Percentiles rank a stretch among this genome's conserved stretches.
Conservation (phyloP, 768 basidiomycete species). For the Leccinum uliginosum region DNA sequence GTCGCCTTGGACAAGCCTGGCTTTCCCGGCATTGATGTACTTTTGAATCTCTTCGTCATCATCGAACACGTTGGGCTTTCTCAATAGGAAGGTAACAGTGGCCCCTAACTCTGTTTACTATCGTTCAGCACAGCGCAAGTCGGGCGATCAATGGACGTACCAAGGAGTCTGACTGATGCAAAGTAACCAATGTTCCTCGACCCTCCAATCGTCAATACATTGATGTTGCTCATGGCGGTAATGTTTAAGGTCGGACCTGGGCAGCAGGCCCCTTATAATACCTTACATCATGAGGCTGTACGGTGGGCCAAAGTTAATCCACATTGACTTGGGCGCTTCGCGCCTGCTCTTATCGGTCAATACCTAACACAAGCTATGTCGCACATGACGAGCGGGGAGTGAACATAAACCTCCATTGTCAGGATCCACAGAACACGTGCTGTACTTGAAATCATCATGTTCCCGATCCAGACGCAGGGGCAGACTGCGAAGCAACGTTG, state of each 20-base stretch:
- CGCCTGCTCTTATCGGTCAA: not conserved
- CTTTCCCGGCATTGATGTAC: conserved; percentile 48
- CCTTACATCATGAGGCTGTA: conserved; percentile 5
- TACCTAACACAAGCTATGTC: not conserved
- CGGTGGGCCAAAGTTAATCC: not conserved
- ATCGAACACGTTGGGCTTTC: conserved; percentile 50
- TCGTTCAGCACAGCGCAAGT: not conserved
- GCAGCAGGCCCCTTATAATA: not conserved
- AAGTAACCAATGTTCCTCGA: conserved; percentile 56
- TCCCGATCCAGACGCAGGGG: not conserved
- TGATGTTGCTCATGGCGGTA: conserved; percentile 18
- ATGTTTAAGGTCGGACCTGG: not conserved
- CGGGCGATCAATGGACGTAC: conserved; percentile 24
- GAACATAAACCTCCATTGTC: not conserved
- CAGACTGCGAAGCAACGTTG: conserved; percentile 21
- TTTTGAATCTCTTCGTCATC: conserved; percentile 47
- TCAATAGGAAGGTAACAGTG: conserved; percentile 61
- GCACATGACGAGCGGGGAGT: not conserved
- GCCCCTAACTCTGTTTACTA: conserved; percentile 46
- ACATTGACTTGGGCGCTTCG: not conserved
- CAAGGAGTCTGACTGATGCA: conserved; percentile 43
- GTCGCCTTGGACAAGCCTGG: conserved; percentile 56
- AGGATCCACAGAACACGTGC: not conserved
- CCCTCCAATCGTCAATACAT: conserved; percentile 44
- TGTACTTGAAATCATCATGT: not conserved